These are phyloP conservation scores for Mycena crocata DNA, from an alignment of 768 basidiomycete species.

Conservation along the genomic window DNA sequence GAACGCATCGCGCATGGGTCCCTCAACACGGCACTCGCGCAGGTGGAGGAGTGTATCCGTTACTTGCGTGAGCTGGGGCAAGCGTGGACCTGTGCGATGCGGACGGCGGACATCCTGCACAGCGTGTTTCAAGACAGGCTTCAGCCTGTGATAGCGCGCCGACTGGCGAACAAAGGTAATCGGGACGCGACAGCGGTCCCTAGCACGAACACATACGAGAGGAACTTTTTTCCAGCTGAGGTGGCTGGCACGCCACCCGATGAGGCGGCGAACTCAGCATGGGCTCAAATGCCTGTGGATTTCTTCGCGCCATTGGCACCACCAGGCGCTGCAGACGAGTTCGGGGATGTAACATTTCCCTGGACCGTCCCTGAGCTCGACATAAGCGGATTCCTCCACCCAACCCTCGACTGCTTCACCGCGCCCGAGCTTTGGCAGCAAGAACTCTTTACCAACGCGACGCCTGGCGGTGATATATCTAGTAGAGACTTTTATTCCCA, in stretches of 20 bases:
- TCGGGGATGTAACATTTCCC: background rate
- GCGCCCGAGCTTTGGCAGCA: conserved; percentile 7
- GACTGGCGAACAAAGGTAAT: conserved; percentile 8
- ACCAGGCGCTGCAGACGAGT: background rate
- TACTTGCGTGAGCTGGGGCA: conserved; percentile 17
- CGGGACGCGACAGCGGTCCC: background rate
- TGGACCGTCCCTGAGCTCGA: background rate
- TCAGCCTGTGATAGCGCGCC: conserved; percentile 18
- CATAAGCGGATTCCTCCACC: background rate
- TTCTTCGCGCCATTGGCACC: background rate
- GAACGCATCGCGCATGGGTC: conserved; percentile 24
- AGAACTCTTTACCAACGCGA: too few species aligned
- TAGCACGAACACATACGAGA: background rate
- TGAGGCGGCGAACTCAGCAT: background rate
- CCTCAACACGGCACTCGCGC: conserved; percentile 25
- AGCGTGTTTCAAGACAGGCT: conserved; percentile 7
- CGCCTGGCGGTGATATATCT: background rate
- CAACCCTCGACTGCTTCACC: background rate
- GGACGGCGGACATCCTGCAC: conserved; percentile 19
- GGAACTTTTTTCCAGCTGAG: background rate
- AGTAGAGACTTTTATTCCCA: background rate
- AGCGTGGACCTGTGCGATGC: conserved; percentile 18
- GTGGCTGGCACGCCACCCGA: background rate
- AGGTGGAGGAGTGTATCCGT: conserved; percentile 24
- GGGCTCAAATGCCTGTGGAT: background rate